A percentile compares a stretch with the other conserved stretches of the same genome.
These are phyloP conservation scores for Cercospora sp. DNA, from an alignment of 2,329 filamentous ascomycete genomes.

Conservation along the genomic window DNA sequence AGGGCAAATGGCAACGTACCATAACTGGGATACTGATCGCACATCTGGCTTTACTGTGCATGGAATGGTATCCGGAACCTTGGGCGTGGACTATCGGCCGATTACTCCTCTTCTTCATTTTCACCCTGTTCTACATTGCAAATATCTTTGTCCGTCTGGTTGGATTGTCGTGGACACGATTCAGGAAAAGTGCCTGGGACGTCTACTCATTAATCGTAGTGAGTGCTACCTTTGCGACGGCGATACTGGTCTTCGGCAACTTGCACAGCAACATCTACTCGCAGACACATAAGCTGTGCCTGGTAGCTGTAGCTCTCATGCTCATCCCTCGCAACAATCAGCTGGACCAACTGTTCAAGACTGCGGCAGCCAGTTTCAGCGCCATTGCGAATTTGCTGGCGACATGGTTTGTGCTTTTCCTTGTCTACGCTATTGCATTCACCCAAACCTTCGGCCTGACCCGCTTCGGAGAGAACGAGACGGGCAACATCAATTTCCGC, in stretches of 20 bases:
- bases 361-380: slow-evolving; percentile 87
- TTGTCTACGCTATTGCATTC: slow-evolving; percentile 93
- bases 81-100: slow-evolving; percentile 68
- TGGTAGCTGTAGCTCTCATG: slow-evolving; percentile 84
- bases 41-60: slow-evolving; percentile 77
- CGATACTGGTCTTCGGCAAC: slow-evolving; percentile 70
- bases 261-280: slow-evolving; percentile 61
- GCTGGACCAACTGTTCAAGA: slow-evolving; percentile 97
- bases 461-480: slow-evolving; percentile 73
- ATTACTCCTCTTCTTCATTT: slow-evolving; percentile 63
- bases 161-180: slow-evolving; percentile 88
- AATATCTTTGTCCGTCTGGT: slow-evolving; percentile 83
- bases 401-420: slow-evolving; percentile 95
- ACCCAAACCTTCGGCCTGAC: slow-evolving; percentile 96
- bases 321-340: slow-evolving; percentile 96
- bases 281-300: slow-evolving; percentile 88
- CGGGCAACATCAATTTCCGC: slow-evolving; percentile 83
- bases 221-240: slow-evolving; percentile 75
- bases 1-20: slow-evolving; percentile 82
- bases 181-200: slow-evolving; percentile 93
- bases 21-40: slow-evolving; percentile 78
- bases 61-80: slow-evolving; percentile 81
- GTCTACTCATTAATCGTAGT: slow-evolving; percentile 81
- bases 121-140: slow-evolving; percentile 77
- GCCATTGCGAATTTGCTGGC: slow-evolving; percentile 89